Conservation (phyloP, 768 basidiomycete genomes). For the Mycena alexandri region DNA sequence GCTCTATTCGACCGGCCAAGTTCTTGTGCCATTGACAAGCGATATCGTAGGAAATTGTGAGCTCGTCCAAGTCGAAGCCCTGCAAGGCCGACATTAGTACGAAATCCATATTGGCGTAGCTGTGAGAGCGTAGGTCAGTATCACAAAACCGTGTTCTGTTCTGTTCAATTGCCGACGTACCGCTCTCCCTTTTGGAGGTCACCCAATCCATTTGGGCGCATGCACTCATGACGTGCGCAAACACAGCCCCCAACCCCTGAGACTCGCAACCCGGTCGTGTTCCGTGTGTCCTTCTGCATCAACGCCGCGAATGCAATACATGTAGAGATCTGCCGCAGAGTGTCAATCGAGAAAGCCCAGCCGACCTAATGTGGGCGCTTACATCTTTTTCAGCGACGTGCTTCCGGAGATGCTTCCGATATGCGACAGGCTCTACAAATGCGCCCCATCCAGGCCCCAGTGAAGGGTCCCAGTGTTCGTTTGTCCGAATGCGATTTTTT, state of each 20-base stretch:
- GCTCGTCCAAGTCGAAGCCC: not conserved
- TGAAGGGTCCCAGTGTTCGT: slow-evolving; percentile 19
- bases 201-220: slow-evolving; percentile 36
- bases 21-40: slow-evolving; percentile 38
- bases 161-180: slow-evolving; percentile 14
- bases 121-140: too few relatives aligned
- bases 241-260: slow-evolving; percentile 28
- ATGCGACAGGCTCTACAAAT: not conserved
- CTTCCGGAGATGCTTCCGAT: slow-evolving; percentile 11
- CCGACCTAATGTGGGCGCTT: too few relatives aligned
- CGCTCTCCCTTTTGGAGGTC: slow-evolving; percentile 42
- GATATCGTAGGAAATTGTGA: slow-evolving; percentile 41
- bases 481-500: slow-evolving; percentile 31
- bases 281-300: slow-evolving; percentile 31
- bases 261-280: slow-evolving; percentile 14
- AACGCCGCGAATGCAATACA: slow-evolving; percentile 33
- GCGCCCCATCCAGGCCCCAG: slow-evolving; percentile 25
- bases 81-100: slow-evolving; percentile 31
- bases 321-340: slow-evolving; percentile 35
- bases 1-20: not conserved
- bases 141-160: too few relatives aligned
- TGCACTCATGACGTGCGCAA: slow-evolving; percentile 35
- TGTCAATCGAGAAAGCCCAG: too few relatives aligned
- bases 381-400: slow-evolving; percentile 22
- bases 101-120: slow-evolving; percentile 41